A percentile compares a stretch with the other conserved stretches of the same genome.
Conservation (phyloP, 2,329 filamentous ascomycete genomes). For the Herpotrichia juniperi region DNA sequence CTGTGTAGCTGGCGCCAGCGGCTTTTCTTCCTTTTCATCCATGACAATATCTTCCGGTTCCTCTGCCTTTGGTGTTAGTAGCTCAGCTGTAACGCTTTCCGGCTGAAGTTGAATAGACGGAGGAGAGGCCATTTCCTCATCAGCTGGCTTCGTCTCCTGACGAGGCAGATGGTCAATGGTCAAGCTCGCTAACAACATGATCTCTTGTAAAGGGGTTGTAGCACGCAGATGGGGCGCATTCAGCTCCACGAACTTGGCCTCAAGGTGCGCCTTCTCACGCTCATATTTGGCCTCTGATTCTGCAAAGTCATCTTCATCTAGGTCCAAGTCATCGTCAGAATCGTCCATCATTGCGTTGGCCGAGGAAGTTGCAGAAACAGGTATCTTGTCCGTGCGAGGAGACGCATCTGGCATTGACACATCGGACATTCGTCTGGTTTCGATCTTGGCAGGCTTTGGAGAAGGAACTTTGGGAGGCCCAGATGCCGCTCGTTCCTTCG, state of each 20-base stretch:
- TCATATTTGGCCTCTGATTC: constrained; percentile 55
- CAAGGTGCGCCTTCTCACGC: constrained; percentile 51
- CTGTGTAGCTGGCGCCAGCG: constrained; percentile 39
- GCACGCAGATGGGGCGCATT: constrained; percentile 50
- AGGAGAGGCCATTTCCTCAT: constrained; percentile 25
- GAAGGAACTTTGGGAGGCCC: constrained; percentile 24
- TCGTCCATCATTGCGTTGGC: constrained; percentile 43
- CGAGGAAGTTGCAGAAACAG: constrained; percentile 36
- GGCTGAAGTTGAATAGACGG: constrained; percentile 16
- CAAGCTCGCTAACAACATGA: constrained; percentile 49
- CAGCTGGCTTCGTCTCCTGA: constrained; percentile 19
- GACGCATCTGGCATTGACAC: constrained; percentile 42
- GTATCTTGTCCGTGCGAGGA: constrained; percentile 31
- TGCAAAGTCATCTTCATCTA: constrained; percentile 53
- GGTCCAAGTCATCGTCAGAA: constrained; percentile 55
- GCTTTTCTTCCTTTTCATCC: constrained; percentile 29
- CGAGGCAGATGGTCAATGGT: constrained; percentile 37
- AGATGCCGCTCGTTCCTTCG: constrained; percentile 28
- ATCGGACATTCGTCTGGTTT: constrained; percentile 41
- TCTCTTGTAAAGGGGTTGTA: constrained; percentile 50
- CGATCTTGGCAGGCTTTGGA: constrained; percentile 33
- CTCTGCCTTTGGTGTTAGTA: constrained; percentile 43
- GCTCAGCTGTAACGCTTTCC: constrained; percentile 28
- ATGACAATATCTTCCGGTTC: constrained; percentile 40
- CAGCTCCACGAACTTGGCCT: constrained; percentile 51